Base-by-base conservation (phyloP, 192 early-diverging fungal species). In the Rhizophagus prolifer region DNA sequence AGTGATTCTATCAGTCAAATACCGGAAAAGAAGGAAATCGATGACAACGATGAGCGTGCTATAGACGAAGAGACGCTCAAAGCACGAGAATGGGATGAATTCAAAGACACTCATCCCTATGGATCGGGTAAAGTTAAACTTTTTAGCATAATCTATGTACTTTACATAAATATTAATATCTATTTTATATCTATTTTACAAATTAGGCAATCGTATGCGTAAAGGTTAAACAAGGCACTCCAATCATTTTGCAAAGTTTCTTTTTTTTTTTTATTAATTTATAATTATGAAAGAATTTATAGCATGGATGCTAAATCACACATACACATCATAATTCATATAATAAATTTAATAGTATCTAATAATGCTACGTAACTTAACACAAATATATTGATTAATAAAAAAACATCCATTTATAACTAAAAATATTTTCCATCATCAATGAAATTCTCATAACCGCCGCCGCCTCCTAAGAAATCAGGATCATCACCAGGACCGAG, bases 31-130 rank as follows among this genome's bases (percentile, higher is more conserved):
- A 81, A 81, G 14, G 90, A 90, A 50, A 79, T 85, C 12, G 92
- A 97, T 70, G 94, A 97, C 65, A 89, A 94, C 63, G 90, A 96
- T 72, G 88, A 93, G 26, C 90, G 81, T 10, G 95, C 91, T 2
- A 65, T 90, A 14, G 94, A 99, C 82, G 91, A 88, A n/a, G 94
- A 94, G 82, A 95, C 92, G 9, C 79, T 90, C 73, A 97, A 96
- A 77, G 85, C 89, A 31, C 86, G 95, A 63, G 89, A 92, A 30
- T 97, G 91, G 93, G 97, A 99, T 79, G 92, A 94, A 16, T 99
- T 96, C 79, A 97, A 91, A 71, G 92, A 94, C 65, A 85, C 87
- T 31, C 93, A 93, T 69, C 92, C 92, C 21, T 82, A 83, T 23
- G 93, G 93, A 68, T 88, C 84, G 81, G 93, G 93, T 65, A 93